These are phyloP conservation scores for Chlamydomonas sphaeroides DNA, from an alignment of 139 green algal genomes.

Conservation along the genomic window DNA sequence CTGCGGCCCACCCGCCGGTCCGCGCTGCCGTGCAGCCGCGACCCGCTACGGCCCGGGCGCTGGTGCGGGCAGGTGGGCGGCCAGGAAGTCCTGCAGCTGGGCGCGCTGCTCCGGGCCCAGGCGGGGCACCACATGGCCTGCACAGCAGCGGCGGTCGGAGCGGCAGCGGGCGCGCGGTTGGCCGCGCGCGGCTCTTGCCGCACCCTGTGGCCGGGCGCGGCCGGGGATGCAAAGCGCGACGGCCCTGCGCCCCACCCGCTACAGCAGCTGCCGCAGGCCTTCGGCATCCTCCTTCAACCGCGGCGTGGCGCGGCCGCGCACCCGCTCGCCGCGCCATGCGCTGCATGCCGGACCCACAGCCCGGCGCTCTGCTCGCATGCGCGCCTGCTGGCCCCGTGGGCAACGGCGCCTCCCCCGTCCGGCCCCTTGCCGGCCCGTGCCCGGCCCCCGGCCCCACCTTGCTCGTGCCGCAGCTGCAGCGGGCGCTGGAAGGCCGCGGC, in stretches of 20 bases:
- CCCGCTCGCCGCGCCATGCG: too few species aligned
- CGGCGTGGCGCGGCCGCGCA: too few species aligned
- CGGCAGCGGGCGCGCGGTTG: neutral
- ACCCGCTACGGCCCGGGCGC: too few species aligned
- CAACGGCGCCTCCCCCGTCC: neutral
- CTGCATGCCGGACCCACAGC: too few species aligned
- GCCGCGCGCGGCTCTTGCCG: too few species aligned
- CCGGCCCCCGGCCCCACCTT: neutral
- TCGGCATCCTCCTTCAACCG: too few species aligned
- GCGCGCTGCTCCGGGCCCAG: neutral
- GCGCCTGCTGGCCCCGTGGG: too few species aligned
- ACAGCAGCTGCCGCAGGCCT: too few species aligned
- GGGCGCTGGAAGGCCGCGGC: neutral
- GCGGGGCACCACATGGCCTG: conserved; percentile 24
- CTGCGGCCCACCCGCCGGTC: too few species aligned
- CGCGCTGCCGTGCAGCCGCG: too few species aligned
- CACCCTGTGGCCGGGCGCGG: neutral
- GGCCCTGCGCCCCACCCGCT: too few species aligned
- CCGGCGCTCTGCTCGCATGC: too few species aligned
- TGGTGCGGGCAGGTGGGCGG: neutral
- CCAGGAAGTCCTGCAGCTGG: neutral
- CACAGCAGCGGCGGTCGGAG: neutral
- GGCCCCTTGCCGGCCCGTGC: neutral
- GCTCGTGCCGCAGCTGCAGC: conserved; percentile 16
- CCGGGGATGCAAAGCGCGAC: neutral